Evolutionary conservation across 495 filamentous ascomycete species (phyloP).

Genomic region (Alectoria sarmentosa): DNA sequence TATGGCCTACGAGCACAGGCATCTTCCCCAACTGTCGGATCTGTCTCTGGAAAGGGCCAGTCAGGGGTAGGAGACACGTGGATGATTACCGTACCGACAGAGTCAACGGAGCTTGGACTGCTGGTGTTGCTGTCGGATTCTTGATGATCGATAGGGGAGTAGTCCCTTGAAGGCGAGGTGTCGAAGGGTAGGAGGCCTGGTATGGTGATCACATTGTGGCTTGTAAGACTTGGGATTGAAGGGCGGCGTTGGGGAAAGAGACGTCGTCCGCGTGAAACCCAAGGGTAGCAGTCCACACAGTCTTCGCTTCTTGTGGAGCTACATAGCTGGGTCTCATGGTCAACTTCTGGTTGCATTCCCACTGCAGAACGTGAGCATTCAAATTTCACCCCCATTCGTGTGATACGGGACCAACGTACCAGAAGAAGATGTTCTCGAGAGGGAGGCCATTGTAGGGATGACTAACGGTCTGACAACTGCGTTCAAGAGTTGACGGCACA

Average conservation of each 20-base stretch:
- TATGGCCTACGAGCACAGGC: background rate
- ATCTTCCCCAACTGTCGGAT: background rate
- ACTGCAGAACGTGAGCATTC: conserved; percentile 1
- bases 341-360: background rate
- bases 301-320: background rate
- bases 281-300: background rate
- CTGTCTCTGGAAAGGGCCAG: background rate
- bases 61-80: background rate
- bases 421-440: background rate
- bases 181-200: background rate
- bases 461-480: background rate
- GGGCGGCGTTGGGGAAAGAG: conserved; percentile 12
- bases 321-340: background rate
- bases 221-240: background rate
- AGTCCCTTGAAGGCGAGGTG: background rate
- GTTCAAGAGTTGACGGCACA: conserved; percentile 3
- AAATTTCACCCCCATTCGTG: background rate
- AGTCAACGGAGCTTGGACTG: conserved; percentile 2
- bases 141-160: background rate
- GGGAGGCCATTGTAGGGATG: background rate
- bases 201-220: background rate
- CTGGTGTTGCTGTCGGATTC: background rate
- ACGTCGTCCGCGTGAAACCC: conserved; percentile 8
- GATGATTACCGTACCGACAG: background rate
- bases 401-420: background rate